Evolutionary conservation across 345 rosid genomes (phyloP).

Genomic region (Ricinus communis): DNA sequence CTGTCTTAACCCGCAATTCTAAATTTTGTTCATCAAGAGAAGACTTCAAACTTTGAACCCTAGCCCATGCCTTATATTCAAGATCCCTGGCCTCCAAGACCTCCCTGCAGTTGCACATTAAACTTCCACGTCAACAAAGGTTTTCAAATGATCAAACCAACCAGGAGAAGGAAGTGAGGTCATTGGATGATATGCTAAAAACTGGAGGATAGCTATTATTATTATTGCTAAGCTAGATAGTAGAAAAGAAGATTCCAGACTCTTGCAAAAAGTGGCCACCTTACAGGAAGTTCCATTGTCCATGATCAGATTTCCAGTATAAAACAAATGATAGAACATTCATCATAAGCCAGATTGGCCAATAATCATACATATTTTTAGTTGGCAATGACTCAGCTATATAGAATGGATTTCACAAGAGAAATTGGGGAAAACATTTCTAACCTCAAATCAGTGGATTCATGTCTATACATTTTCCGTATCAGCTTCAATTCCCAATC

Average conservation of each 20-base stretch:
- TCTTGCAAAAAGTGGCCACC: neutral
- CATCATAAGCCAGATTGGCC: neutral
- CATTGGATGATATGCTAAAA: neutral
- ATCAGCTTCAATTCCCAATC: constrained; percentile 76
- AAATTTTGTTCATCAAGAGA: constrained; percentile 85
- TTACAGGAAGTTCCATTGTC: neutral
- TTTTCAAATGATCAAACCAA: neutral
- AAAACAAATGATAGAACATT: neutral
- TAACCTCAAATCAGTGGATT: constrained; percentile 72
- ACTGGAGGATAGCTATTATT: no score
- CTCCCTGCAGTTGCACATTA: constrained; percentile 50
- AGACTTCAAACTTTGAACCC: constrained; percentile 68
- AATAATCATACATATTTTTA: no score
- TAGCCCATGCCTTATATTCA: constrained; percentile 84
- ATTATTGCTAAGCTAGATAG: no score
- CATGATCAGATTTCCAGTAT: neutral
- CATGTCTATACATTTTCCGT: constrained; percentile 83
- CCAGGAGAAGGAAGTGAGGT: constrained; percentile 6
- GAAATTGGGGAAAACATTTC: neutral
- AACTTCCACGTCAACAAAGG: constrained; percentile 7
- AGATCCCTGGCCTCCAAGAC: constrained; percentile 63
- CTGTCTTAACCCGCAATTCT: constrained; percentile 86
- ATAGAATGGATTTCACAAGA: neutral
- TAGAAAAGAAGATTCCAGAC: neutral
- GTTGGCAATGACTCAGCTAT: neutral